Percentiles rank a stretch among this genome's conserved stretches.
Evolutionary conservation across 805 yeast species (phyloP).

Genomic region (Priceomyces carsonii): DNA sequence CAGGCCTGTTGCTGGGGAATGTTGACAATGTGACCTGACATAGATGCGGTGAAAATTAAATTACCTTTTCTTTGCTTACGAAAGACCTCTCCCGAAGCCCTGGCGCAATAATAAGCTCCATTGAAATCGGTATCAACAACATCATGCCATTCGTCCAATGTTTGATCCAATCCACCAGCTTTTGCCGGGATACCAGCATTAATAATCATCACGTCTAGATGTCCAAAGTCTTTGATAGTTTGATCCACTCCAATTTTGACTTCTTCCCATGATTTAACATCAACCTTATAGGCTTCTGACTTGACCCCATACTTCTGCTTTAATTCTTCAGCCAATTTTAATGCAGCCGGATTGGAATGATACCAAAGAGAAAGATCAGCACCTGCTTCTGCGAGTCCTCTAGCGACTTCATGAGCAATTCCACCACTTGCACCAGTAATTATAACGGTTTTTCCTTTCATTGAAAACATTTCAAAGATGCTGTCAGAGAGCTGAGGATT

Average conservation of each 20-base stretch:
- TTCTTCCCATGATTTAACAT: slow-evolving; percentile 24
- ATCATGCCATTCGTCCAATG: slow-evolving; percentile 24
- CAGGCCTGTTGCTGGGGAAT: slow-evolving; percentile 43
- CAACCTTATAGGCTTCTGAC: slow-evolving; percentile 25
- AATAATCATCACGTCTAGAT: slow-evolving; percentile 30
- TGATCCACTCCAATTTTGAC: slow-evolving; percentile 20
- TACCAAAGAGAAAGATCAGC: slow-evolving; percentile 15
- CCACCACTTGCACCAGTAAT: slow-evolving; percentile 34
- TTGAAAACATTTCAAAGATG: slow-evolving; percentile 12
- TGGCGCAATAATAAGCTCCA: slow-evolving; percentile 32
- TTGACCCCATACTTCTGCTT: slow-evolving; percentile 21
- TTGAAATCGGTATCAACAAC: slow-evolving; percentile 30
- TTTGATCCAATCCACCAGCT: slow-evolving; percentile 25
- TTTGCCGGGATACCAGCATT: slow-evolving; percentile 36
- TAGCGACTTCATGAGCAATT: slow-evolving; percentile 29
- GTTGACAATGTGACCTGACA: slow-evolving; percentile 41
- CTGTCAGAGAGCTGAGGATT: slow-evolving; percentile 4
- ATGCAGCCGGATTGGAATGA: slow-evolving; percentile 2
- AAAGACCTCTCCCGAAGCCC: slow-evolving; percentile 29
- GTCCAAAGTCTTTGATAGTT: slow-evolving; percentile 27
- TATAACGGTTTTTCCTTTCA: slow-evolving; percentile 25
- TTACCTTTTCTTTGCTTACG: slow-evolving; percentile 29
- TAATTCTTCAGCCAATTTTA: slow-evolving; percentile 12
- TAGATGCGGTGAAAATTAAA: slow-evolving; percentile 38
- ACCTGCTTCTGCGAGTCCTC: slow-evolving; percentile 28